Conservation (phyloP, 768 basidiomycete species). For the Podaxis rugospora region DNA sequence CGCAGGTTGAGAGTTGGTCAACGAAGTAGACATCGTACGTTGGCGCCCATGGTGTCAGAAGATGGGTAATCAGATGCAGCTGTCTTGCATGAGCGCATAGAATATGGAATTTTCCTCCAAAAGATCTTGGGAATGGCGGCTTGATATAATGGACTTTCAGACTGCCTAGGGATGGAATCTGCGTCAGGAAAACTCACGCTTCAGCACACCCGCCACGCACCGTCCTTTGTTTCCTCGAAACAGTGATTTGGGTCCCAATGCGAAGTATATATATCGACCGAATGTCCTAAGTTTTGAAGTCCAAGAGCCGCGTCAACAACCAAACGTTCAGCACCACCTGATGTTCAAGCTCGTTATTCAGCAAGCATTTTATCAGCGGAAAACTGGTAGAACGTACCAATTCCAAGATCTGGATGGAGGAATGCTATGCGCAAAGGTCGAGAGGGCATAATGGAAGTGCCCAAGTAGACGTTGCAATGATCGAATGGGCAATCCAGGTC, state of each 20-base stretch:
- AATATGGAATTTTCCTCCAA: slow-evolving; percentile 82
- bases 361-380: slow-evolving; percentile 5
- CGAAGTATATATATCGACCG: slow-evolving; percentile 88
- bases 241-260: slow-evolving; percentile 85
- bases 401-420: slow-evolving; percentile 92
- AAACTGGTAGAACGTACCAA: slow-evolving; percentile 49
- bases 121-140: slow-evolving; percentile 76
- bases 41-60: slow-evolving; percentile 47
- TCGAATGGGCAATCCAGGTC: background rate
- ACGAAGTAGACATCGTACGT: slow-evolving; percentile 86
- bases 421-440: slow-evolving; percentile 58
- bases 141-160: slow-evolving; percentile 68
- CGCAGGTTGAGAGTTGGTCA: slow-evolving; percentile 90
- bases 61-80: slow-evolving; percentile 68
- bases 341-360: slow-evolving; percentile 12
- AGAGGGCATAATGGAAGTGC: slow-evolving; percentile 4
- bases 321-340: slow-evolving; percentile 93
- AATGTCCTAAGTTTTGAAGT: slow-evolving; percentile 78
- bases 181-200: background rate
- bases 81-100: slow-evolving; percentile 87
- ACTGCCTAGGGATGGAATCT: slow-evolving; percentile 48
- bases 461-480: background rate
- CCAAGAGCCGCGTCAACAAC: slow-evolving; percentile 94
- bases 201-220: slow-evolving; percentile 36
- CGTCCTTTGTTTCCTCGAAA: slow-evolving; percentile 92